Evolutionary conservation across 768 basidiomycete species (phyloP), one percentile per base, ranked within the genome.

Genomic region (Phlegmacium glaucopus): DNA sequence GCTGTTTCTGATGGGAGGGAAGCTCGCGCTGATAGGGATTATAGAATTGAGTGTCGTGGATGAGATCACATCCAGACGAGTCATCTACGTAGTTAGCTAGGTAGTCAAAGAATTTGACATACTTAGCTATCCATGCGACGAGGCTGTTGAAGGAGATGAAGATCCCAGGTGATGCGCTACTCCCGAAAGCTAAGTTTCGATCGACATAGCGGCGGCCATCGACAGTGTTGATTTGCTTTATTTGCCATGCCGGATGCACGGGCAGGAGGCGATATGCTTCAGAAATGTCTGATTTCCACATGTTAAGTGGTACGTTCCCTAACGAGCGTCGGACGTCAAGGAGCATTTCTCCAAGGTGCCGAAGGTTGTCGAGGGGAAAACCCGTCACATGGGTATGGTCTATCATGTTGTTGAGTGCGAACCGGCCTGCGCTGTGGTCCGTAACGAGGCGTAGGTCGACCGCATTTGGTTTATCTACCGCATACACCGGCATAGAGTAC

Each of bases 161-260:
- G 2, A 69, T 56, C 0, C 45, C 38, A 0, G 56, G 57, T 0
- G 66, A 65, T 0, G 50, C 61, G 0, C 39, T 9, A 0, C 57
- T 53, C 0, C 68, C 63, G 46, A 70, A 71, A 2, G 54, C 48
- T 15, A 62, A 61, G 1, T 48, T 32, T 0, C 51, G 29, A 16
- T 71, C 65, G 0, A 71, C 47, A 42, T 65, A 50, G 0, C 29
- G 28, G 0, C 15, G 3, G 0, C 57, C 60, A 6, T 63, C 54
- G 13, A 72, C 44, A 0, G 42, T 54, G 6, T 67, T 55, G 0
- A 72, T 44, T 30, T 76, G 74, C 12, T 68, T 68, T 1, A 75
- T 48, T 39, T 77, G 71, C 73, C 72, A 75, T 0, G 56, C 34
- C 0, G 64, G 68, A 38, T 73, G 66, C 51, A 72, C 57, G 0